A percentile compares a stretch with the other conserved stretches of the same genome.
These are phyloP conservation scores for Hirschfeldia incana DNA, from an alignment of 345 rosid species.

Conservation along the genomic window DNA sequence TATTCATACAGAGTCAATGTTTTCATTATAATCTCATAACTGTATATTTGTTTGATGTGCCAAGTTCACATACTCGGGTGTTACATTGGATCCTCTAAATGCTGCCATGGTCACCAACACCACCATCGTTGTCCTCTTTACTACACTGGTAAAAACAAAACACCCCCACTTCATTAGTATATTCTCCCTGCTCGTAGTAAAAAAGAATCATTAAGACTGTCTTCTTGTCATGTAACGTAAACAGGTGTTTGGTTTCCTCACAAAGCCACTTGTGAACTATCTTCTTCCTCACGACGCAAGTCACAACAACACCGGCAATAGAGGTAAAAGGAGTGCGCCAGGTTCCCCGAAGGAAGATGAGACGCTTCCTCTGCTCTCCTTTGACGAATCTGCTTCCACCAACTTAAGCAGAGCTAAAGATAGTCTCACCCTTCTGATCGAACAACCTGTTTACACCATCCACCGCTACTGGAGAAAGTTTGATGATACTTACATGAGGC, in stretches of 20 bases:
- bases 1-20: not conserved
- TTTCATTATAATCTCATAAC: conserved; percentile 12
- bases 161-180: conserved; percentile 17
- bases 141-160: conserved; percentile 55
- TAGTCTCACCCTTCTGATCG: conserved; percentile 69
- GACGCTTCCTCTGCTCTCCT: conserved; percentile 64
- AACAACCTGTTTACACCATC: conserved; percentile 73
- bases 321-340: conserved; percentile 32
- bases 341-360: conserved; percentile 56
- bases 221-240: conserved; percentile 17
- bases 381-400: conserved; percentile 65
- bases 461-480: conserved; percentile 90
- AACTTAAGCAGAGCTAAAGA: conserved; percentile 71
- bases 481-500: conserved; percentile 83
- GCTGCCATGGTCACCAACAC: conserved; percentile 79
- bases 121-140: conserved; percentile 64
- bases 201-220: not conserved
- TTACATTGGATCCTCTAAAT: conserved; percentile 60
- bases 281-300: conserved; percentile 51
- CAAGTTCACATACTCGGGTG: conserved; percentile 78
- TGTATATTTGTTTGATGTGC: conserved; percentile 26
- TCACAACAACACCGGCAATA: conserved; percentile 6
- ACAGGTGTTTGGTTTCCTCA: conserved; percentile 87
- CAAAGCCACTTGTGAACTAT: conserved; percentile 66
- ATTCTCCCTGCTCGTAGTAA: not conserved